Evolutionary conservation across 2,329 filamentous ascomycete species (phyloP), one percentile per base, ranked within the genome.

Genomic region (Elsinoe necatrix): DNA sequence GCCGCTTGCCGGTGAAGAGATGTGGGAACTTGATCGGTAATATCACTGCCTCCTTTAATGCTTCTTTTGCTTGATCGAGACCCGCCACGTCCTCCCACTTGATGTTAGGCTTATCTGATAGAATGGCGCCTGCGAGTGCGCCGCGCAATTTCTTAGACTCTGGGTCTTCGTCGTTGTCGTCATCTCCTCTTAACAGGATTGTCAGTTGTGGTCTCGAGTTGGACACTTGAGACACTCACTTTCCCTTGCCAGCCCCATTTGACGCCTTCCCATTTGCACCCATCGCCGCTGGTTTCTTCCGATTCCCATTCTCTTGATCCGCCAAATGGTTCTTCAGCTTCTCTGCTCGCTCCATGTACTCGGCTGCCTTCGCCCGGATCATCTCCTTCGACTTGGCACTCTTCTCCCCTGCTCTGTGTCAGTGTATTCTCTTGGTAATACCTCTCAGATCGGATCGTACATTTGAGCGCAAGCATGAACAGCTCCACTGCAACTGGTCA

Each of bases 281-380:
- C 70, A 89, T 80, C 69, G 85, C 80, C 29, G 83, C 82, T 11
- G 85, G 80, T 68, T 87, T 89, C 70, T 85, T 87, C 63, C 78
- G 76, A 66, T 86, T 86, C 42, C 76, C 76, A 34, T 69, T 70
- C 62, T 93, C 87, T 56, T 82, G 79, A 62, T 91, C 85, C 54
- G 84, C 79, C 39, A 98, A 77, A 69, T 97, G 93, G 57, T 85
- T 83, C 74, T 98, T 98, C 62, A 98, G 82, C 77, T 97, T 97
- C 77, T 98, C 93, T 62, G 93, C 93, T 61, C 93, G 89, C 74
- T 96, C 92, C 86, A 98, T 95, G 78, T 98, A 98, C 70, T 96
- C 92, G 65, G 80, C 87, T 18, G 91, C 90, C 77, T 97, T 97
- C 65, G 87, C 84, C 64, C 93, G 86, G 72, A 98, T 96, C 82